These are phyloP conservation scores for Cryomyces antarcticus DNA, from an alignment of 495 filamentous ascomycete genomes.

Conservation along the genomic window DNA sequence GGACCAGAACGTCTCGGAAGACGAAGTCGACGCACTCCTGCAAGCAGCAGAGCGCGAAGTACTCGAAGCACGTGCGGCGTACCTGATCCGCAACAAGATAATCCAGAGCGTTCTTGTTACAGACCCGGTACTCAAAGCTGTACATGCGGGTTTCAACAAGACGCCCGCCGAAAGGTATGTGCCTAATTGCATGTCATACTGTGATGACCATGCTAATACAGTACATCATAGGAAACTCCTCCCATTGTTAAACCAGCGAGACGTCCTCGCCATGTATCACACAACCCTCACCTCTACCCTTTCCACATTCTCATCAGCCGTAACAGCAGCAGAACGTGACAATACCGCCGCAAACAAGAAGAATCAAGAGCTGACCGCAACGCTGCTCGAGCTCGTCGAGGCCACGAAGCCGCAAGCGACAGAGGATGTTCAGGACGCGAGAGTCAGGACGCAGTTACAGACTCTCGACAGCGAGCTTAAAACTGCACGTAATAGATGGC, in stretches of 20 bases:
- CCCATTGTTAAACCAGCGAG: slow-evolving; percentile 43
- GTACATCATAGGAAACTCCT: slow-evolving; percentile 35
- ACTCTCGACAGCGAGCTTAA: slow-evolving; percentile 34
- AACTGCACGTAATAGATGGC: slow-evolving; percentile 40
- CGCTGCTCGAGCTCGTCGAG: slow-evolving; percentile 39
- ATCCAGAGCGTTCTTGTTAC: slow-evolving; percentile 43
- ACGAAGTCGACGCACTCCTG: slow-evolving; percentile 30
- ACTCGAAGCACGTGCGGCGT: slow-evolving; percentile 45
- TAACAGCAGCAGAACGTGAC: slow-evolving; percentile 34
- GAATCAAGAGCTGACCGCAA: slow-evolving; percentile 40
- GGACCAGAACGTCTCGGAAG: slow-evolving; percentile 9
- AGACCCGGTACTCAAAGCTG: slow-evolving; percentile 55
- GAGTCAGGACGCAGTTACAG: slow-evolving; percentile 30
- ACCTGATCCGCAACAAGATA: slow-evolving; percentile 45
- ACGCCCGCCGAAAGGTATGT: slow-evolving; percentile 45
- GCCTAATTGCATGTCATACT: background rate
- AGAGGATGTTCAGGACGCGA: slow-evolving; percentile 26
- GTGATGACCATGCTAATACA: background rate
- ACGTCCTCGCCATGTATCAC: slow-evolving; percentile 37
- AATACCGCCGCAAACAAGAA: slow-evolving; percentile 29
- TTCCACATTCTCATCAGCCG: slow-evolving; percentile 23
- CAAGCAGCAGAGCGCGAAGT: slow-evolving; percentile 39
- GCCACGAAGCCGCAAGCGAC: slow-evolving; percentile 32
- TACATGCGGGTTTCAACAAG: slow-evolving; percentile 46
- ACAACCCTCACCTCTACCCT: slow-evolving; percentile 33